A percentile compares a stretch with the other conserved stretches of the same genome.
phyloP scores from a whole-genome alignment of 2,329 filamentous ascomycete genomes.

The Alternaria incomplexa region DNA sequence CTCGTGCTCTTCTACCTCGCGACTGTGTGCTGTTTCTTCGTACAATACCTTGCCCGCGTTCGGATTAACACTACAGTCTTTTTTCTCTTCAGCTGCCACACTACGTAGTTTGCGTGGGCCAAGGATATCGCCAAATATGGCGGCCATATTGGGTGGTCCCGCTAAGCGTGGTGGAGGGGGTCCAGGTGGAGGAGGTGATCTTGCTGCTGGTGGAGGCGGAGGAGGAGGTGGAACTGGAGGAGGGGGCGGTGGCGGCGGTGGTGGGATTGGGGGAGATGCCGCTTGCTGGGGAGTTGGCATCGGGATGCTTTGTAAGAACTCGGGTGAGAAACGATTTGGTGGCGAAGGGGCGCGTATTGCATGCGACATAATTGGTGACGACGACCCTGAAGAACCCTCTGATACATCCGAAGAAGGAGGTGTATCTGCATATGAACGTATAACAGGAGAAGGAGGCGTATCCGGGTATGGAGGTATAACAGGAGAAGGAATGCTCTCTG shows the following conservation, averaged over 20 bases:
- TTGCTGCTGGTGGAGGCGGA: neutral
- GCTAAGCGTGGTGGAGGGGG: neutral
- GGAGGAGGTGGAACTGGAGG: neutral
- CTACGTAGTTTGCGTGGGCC: conserved; percentile 1
- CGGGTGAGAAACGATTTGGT: neutral
- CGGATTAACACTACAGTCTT: neutral
- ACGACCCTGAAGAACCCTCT: neutral
- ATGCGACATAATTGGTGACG: neutral
- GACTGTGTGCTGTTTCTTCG: conserved; percentile 14
- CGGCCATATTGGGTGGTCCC: neutral
- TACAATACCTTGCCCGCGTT: conserved; percentile 3
- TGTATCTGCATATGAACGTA: neutral
- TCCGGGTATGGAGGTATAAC: neutral
- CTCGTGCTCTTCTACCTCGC: conserved; percentile 15
- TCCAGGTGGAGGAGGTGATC: neutral
- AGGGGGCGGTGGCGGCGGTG: neutral
- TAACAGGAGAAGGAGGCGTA: neutral
- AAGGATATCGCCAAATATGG: conserved; percentile 1
- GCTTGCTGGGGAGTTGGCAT: neutral
- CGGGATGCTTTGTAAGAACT: neutral
- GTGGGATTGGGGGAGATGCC: neutral
- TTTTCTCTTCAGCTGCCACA: conserved; percentile 2
- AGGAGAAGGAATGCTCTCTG: too few relatives aligned
- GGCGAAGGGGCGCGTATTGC: neutral
- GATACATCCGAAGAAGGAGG: neutral